These are phyloP conservation scores for Boletus tomentosulus DNA, from an alignment of 768 basidiomycete genomes.

Conservation along the genomic window DNA sequence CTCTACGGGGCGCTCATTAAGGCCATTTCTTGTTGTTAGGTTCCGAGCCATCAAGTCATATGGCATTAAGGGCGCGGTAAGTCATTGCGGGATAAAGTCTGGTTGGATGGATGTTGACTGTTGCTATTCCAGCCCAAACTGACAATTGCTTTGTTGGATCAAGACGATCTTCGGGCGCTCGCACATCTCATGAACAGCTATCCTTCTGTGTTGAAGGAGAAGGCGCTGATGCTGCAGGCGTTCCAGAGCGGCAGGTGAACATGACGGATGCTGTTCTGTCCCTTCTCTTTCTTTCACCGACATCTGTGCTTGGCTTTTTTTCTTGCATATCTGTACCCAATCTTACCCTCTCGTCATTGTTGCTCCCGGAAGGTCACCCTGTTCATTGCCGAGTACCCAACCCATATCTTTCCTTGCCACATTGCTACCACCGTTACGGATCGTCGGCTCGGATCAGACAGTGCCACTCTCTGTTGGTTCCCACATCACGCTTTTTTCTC, in stretches of 20 bases:
- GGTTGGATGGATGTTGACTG: conserved; percentile 1
- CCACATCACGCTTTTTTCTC: neutral
- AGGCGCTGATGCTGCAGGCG: conserved; percentile 40
- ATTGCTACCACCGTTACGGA: neutral
- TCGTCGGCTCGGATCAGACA: neutral
- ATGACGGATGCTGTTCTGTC: neutral
- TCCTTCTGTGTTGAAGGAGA: conserved; percentile 77
- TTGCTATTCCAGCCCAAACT: conserved; percentile 59
- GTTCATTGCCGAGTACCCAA: neutral
- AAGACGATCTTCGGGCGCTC: conserved; percentile 79
- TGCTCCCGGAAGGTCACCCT: neutral
- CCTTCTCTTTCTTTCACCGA: neutral
- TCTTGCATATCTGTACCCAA: neutral
- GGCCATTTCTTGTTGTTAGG: conserved; percentile 28
- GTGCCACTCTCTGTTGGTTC: neutral
- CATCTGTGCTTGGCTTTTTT: neutral
- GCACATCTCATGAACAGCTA: conserved; percentile 88
- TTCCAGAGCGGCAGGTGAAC: conserved; percentile 26
- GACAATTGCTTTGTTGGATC: conserved; percentile 78
- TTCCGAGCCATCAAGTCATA: conserved; percentile 66
- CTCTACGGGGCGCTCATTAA: conserved; percentile 14
- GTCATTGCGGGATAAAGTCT: conserved; percentile 21
- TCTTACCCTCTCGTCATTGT: neutral
- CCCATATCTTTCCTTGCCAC: neutral
- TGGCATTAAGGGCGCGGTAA: conserved; percentile 76